Base-by-base conservation (phyloP, 805 yeast species). In the Kuraishia molischiana region DNA sequence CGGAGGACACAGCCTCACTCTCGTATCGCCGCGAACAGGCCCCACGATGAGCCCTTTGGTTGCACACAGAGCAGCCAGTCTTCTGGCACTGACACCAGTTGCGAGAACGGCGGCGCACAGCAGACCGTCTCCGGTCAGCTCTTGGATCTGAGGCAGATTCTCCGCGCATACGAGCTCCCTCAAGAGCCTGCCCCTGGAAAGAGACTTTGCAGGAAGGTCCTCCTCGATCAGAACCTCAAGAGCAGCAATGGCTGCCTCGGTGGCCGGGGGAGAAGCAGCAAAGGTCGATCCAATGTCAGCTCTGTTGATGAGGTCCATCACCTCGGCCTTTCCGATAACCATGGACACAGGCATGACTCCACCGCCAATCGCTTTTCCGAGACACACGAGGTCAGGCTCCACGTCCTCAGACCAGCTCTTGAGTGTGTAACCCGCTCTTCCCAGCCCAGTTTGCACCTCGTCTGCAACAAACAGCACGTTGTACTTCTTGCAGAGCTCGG, bases 241-340 rank as follows among this genome's bases (percentile, higher is more conserved):
- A 19, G 56, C 55, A 10, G 56, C 56, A 29, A 48, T 40, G 4
- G 52, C 56, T 9, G 58, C 56, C 5, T 41, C 53, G 1, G 56
- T 51, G 5, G 56, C 53, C 11, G 55, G 55, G 11, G 59, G 58
- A 24, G 44, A 46, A 9, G 49, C 54, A 2, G 56, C 55, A 55
- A 54, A 51, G 1, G 59, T 54, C 3, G 59, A 49, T 1, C 59
- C 59, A 20, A 49, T 39, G 21, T 52, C 53, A 22, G 52, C 54
- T 6, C 15, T 30, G 4, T 39, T 43, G 22, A 54, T 24, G 15
- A 45, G 19, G 33, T 45, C 50, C 56, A 51, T 52, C 3, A 52
- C 44, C 13, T 48, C 46, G 6, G 41, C 30, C 15, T 34, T 36
- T 19, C 56, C 55, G 24, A 44, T 35, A 22, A 54, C 56, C 1